Conservation (phyloP, 257 asterid genomes). For the Striga asiatica region DNA sequence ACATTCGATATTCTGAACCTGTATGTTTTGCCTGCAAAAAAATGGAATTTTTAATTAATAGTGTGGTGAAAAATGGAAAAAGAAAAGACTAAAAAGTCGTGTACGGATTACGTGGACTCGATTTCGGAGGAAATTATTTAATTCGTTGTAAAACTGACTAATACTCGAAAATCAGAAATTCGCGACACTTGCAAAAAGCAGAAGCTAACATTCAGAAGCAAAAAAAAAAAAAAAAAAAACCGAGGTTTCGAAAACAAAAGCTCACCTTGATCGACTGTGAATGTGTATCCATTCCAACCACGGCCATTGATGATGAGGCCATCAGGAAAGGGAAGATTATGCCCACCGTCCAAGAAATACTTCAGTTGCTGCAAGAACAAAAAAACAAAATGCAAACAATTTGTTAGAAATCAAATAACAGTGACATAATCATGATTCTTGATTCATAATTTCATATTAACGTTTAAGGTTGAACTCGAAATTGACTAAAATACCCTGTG, state of each 20-base stretch:
- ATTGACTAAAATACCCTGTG: slow-evolving; percentile 50
- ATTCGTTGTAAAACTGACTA: no score
- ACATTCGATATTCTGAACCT: slow-evolving; percentile 89
- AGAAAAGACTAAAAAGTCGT: neutral
- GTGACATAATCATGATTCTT: neutral
- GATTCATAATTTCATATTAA: no score
- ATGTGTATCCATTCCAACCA: slow-evolving; percentile 86
- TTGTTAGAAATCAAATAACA: neutral
- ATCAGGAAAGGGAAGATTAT: slow-evolving; percentile 80
- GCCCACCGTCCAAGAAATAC: slow-evolving; percentile 68
- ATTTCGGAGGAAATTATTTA: no score
- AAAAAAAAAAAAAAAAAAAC: neutral
- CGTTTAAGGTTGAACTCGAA: no score
- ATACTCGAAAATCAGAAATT: no score
- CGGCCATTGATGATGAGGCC: slow-evolving; percentile 89
- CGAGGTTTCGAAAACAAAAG: no score
- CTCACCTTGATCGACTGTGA: slow-evolving; percentile 74
- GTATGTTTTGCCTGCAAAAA: slow-evolving; percentile 69
- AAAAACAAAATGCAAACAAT: slow-evolving; percentile 3
- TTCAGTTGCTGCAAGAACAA: slow-evolving; percentile 51
- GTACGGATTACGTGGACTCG: no score
- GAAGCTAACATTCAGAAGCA: neutral
- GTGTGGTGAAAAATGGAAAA: neutral
- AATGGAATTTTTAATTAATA: neutral
- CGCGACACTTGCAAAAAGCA: neutral